These are phyloP conservation scores for Sporothrix mexicana DNA, from an alignment of 2,329 filamentous ascomycete species.

Conservation along the genomic window DNA sequence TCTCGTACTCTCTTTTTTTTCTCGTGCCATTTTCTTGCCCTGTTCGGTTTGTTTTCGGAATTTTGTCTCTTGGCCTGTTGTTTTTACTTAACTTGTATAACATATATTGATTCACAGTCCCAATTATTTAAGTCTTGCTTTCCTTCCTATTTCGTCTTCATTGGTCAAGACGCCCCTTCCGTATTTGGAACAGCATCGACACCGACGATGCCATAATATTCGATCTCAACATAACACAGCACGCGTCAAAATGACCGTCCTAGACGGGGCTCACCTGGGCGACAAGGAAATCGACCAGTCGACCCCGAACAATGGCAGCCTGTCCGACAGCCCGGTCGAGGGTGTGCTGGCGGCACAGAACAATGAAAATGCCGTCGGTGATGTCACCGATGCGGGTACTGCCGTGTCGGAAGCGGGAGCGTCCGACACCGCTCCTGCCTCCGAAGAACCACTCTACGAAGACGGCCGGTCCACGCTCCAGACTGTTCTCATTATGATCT, in stretches of 20 bases:
- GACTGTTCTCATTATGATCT: slow-evolving; percentile 47
- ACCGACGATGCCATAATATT: not conserved
- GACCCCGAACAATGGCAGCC: slow-evolving; percentile 6
- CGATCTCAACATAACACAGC: too few species aligned
- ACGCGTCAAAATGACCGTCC: not conserved
- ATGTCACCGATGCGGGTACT: not conserved
- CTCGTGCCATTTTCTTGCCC: not conserved
- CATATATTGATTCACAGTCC: not conserved
- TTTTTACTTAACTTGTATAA: too few species aligned
- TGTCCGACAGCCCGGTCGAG: not conserved
- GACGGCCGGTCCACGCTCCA: slow-evolving; percentile 43
- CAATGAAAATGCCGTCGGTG: not conserved
- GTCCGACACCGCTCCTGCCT: not conserved
- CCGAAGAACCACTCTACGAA: slow-evolving; percentile 33
- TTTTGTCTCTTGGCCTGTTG: too few species aligned
- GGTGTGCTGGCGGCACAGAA: not conserved
- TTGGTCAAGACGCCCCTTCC: not conserved
- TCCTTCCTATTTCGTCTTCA: not conserved
- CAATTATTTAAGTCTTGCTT: not conserved
- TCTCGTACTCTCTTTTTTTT: not conserved
- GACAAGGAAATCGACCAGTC: slow-evolving; percentile 1
- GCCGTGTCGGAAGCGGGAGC: not conserved
- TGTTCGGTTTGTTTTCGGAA: not conserved
- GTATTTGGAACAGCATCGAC: not conserved
- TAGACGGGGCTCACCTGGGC: not conserved